Conservation (phyloP, 345 rosid species). For the Mallotus nudiflorus region DNA sequence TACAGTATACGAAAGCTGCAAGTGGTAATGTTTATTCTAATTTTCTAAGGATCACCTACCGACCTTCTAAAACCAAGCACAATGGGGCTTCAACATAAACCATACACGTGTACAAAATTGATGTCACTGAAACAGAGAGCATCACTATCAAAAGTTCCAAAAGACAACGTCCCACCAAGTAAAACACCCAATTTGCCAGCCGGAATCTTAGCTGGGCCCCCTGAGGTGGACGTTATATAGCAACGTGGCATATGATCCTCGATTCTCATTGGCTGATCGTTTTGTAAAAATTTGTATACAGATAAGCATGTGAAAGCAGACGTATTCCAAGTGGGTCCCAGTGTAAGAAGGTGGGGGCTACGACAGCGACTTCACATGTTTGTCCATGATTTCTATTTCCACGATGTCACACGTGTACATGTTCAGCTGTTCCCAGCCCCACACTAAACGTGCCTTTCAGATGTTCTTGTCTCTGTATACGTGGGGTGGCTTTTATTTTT, state of each 20-base stretch:
- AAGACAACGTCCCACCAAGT: slow-evolving; percentile 24
- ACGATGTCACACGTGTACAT: slow-evolving; percentile 32
- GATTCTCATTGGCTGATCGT: neutral
- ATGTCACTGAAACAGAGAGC: slow-evolving; percentile 17
- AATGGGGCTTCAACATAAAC: slow-evolving; percentile 7
- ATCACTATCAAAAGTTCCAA: slow-evolving; percentile 7
- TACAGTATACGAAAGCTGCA: too few species aligned
- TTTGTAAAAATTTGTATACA: neutral
- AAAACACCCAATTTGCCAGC: slow-evolving; percentile 1
- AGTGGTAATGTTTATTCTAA: too few species aligned
- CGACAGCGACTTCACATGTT: slow-evolving; percentile 26
- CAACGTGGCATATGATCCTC: slow-evolving; percentile 30
- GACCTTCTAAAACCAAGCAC: slow-evolving; percentile 28
- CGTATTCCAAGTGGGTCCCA: slow-evolving; percentile 21
- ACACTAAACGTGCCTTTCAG: slow-evolving; percentile 25
- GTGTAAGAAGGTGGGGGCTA: neutral
- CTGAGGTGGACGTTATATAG: slow-evolving; percentile 9
- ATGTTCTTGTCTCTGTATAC: slow-evolving; percentile 28
- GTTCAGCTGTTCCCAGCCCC: neutral
- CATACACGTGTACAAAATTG: slow-evolving; percentile 27
- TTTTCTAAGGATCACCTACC: slow-evolving; percentile 13
- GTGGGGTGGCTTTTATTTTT: too few species aligned
- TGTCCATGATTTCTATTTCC: slow-evolving; percentile 13
- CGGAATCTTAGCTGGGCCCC: slow-evolving; percentile 17
- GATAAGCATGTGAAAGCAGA: neutral